These are phyloP conservation scores for Lentinula lateritia DNA, from an alignment of 768 basidiomycete genomes.

Conservation along the genomic window DNA sequence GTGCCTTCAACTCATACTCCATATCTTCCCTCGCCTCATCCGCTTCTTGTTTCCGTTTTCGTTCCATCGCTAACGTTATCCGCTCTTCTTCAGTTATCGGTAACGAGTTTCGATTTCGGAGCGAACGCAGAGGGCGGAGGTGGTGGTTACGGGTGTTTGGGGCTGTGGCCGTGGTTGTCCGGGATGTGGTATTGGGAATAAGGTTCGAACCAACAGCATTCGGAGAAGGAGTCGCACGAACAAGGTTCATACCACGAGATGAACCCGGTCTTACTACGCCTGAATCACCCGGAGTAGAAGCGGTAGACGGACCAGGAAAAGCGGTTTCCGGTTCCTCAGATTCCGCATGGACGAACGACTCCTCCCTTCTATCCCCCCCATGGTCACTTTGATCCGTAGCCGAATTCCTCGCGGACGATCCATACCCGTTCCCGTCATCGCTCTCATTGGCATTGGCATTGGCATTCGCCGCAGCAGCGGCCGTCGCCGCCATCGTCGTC, in stretches of 20 bases:
- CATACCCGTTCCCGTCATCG: slow-evolving; percentile 28
- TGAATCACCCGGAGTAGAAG: too few species aligned
- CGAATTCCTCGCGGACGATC: slow-evolving; percentile 38
- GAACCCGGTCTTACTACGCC: too few species aligned
- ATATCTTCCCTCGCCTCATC: slow-evolving; percentile 43
- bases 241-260: too few species aligned
- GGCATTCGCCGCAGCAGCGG: slow-evolving; percentile 12
- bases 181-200: not conserved
- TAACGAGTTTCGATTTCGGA: slow-evolving; percentile 18
- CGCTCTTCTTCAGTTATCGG: slow-evolving; percentile 16
- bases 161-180: too few species aligned
- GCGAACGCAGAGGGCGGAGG: not conserved
- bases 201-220: too few species aligned
- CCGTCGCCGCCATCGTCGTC: too few species aligned
- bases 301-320: too few species aligned
- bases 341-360: slow-evolving; percentile 2
- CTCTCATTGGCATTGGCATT: slow-evolving; percentile 29
- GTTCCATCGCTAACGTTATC: slow-evolving; percentile 20
- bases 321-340: not conserved
- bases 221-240: too few species aligned
- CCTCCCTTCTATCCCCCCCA: not conserved
- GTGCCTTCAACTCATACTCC: slow-evolving; percentile 56
- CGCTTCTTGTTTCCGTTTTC: slow-evolving; percentile 30
- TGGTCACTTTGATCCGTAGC: too few species aligned
- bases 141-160: not conserved